phyloP scores from a whole-genome alignment of 352 stramenopile species.

The Phytophthora ramorum region DNA sequence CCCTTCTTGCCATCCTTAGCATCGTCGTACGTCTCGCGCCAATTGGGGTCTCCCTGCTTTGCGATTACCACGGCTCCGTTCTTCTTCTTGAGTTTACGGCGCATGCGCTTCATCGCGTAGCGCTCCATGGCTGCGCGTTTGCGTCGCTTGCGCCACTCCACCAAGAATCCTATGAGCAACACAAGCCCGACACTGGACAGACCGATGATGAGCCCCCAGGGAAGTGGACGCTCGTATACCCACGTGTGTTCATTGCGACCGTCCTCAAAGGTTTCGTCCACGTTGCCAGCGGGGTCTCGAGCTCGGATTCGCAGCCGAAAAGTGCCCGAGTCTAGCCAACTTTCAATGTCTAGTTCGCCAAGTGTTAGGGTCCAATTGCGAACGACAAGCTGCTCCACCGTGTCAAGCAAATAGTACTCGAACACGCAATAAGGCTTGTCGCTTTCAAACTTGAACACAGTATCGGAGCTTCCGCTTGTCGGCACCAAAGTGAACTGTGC shows the following conservation, averaged over 20 bases:
- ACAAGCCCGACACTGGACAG: conserved; percentile 79
- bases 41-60: conserved; percentile 69
- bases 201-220: conserved; percentile 90
- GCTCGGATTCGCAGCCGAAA: conserved; percentile 92
- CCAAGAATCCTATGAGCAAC: conserved; percentile 80
- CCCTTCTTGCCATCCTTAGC: conserved; percentile 66
- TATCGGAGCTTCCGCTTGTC: conserved; percentile 64
- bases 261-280: conserved; percentile 84
- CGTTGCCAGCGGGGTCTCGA: conserved; percentile 93
- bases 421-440: conserved; percentile 92
- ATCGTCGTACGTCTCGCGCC: conserved; percentile 76
- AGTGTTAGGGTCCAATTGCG: conserved; percentile 76
- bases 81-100: conserved; percentile 92
- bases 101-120: conserved; percentile 96
- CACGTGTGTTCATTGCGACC: conserved; percentile 93
- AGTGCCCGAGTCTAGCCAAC: conserved; percentile 82
- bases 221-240: conserved; percentile 91
- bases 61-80: conserved; percentile 88
- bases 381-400: conserved; percentile 85
- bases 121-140: conserved; percentile 92
- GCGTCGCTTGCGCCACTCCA: conserved; percentile 93
- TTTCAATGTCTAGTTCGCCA: conserved; percentile 46
- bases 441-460: conserved; percentile 88
- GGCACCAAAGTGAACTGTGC: conserved; percentile 63
- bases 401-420: conserved; percentile 93